Evolutionary conservation across 176 grass and related monocot genomes (phyloP).

Genomic region (Elaeis guineensis): DNA sequence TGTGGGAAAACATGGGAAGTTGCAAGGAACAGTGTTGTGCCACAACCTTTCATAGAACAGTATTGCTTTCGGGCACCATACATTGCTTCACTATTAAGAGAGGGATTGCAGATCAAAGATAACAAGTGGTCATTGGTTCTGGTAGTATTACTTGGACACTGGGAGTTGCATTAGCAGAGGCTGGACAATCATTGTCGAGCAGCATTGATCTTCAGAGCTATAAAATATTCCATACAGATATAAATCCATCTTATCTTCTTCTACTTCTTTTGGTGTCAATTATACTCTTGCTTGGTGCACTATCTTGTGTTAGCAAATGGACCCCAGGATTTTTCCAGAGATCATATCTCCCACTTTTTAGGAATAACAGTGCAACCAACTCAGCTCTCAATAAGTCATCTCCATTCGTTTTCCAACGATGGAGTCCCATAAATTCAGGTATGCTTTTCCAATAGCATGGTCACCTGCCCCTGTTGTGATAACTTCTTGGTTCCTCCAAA

Average conservation of each 20-base stretch:
- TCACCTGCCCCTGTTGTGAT: neutral
- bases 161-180: conserved; percentile 83
- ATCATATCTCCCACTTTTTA: conserved; percentile 69
- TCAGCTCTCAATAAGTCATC: conserved; percentile 48
- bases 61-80: conserved; percentile 95
- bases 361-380: conserved; percentile 40
- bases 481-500: neutral
- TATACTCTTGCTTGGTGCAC: conserved; percentile 54
- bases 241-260: conserved; percentile 64
- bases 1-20: conserved; percentile 81
- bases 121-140: conserved; percentile 68
- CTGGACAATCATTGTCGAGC: conserved; percentile 53
- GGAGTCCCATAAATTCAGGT: conserved; percentile 84
- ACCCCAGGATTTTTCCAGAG: conserved; percentile 68
- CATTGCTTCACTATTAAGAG: conserved; percentile 79
- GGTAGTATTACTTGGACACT: conserved; percentile 95
- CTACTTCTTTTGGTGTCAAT: conserved; percentile 61
- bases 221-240: conserved; percentile 45
- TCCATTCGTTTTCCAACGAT: conserved; percentile 66
- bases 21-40: conserved; percentile 75
- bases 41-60: conserved; percentile 92
- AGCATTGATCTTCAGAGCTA: conserved; percentile 66
- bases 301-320: conserved; percentile 55
- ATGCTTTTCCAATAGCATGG: neutral
- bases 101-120: conserved; percentile 83